Conservation (phyloP, 2,329 filamentous ascomycete species). For the Sporothrix luriei region DNA sequence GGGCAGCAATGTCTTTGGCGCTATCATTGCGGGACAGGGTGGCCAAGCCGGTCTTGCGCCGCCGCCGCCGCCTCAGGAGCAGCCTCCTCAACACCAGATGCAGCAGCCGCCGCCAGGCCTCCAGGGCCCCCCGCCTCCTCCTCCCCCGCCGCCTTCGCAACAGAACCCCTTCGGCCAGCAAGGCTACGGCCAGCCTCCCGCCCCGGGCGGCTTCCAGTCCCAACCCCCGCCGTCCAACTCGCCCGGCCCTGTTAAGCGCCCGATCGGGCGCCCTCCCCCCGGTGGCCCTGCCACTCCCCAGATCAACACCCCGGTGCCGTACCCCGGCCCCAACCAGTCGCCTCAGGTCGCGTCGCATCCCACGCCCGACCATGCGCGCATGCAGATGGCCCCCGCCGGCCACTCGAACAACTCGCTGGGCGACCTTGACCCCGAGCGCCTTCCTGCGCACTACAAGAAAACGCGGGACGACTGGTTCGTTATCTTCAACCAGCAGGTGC, state of each 20-base stretch:
- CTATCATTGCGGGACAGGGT: slow-evolving; percentile 87
- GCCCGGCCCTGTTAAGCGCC: slow-evolving; percentile 80
- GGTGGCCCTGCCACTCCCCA: slow-evolving; percentile 83
- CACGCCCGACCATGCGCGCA: slow-evolving; percentile 66
- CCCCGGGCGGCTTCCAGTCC: slow-evolving; percentile 71
- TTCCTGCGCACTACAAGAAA: slow-evolving; percentile 86
- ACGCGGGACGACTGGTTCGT: slow-evolving; percentile 92
- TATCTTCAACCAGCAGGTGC: slow-evolving; percentile 91
- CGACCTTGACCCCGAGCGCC: slow-evolving; percentile 82
- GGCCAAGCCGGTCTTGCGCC: slow-evolving; percentile 83
- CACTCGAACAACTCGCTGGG: slow-evolving; percentile 68
- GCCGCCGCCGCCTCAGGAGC: slow-evolving; percentile 66
- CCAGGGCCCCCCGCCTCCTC: slow-evolving; percentile 58
- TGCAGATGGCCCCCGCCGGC: slow-evolving; percentile 54
- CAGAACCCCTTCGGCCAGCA: slow-evolving; percentile 73
- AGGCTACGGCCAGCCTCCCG: slow-evolving; percentile 58
- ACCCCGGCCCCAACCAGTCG: slow-evolving; percentile 78
- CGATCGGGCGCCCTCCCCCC: slow-evolving; percentile 66
- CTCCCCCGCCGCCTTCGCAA: slow-evolving; percentile 62
- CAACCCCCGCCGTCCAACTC: slow-evolving; percentile 85
- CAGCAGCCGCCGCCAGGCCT: slow-evolving; percentile 74
- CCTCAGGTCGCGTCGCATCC: slow-evolving; percentile 82
- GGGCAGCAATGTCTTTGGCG: slow-evolving; percentile 89
- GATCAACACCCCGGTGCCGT: slow-evolving; percentile 84
- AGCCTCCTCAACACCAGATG: slow-evolving; percentile 63